Evolutionary conservation across 2,329 filamentous ascomycete genomes (phyloP).

Genomic region (Botrytis aclada): DNA sequence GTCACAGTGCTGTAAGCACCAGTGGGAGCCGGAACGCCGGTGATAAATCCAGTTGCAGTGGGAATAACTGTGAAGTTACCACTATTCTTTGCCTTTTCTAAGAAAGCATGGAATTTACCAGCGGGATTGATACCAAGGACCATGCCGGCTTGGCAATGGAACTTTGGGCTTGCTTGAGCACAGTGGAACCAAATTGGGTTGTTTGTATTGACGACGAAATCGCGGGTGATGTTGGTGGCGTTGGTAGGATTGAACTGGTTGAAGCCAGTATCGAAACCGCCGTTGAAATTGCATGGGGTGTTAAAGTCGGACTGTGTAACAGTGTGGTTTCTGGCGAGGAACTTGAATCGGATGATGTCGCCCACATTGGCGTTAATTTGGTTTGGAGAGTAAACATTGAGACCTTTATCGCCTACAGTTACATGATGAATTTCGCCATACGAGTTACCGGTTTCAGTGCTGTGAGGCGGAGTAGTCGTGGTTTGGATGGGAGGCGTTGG

Average conservation of each 20-base stretch:
- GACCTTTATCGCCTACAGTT: not conserved
- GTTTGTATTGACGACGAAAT: not conserved
- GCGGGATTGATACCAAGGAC: slow-evolving; percentile 7
- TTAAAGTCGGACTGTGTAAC: slow-evolving; percentile 67
- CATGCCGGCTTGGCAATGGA: slow-evolving; percentile 10
- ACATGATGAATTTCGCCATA: not conserved
- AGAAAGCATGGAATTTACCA: not conserved
- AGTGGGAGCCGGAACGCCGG: not conserved
- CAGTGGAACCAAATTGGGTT: slow-evolving; percentile 10
- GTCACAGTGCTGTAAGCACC: not conserved
- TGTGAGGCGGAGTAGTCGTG: not conserved
- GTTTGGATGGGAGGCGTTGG: not conserved
- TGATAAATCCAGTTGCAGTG: not conserved
- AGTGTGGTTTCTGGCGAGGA: slow-evolving; percentile 69
- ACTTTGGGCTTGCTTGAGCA: not conserved
- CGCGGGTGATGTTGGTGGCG: not conserved
- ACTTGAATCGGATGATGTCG: slow-evolving; percentile 68
- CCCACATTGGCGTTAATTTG: slow-evolving; percentile 58
- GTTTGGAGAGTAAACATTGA: slow-evolving; percentile 51
- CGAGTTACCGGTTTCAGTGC: not conserved
- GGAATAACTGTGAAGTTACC: not conserved
- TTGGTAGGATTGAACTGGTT: slow-evolving; percentile 7
- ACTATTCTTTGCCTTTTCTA: not conserved
- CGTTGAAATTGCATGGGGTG: slow-evolving; percentile 57
- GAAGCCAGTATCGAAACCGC: slow-evolving; percentile 61